Base-by-base conservation (phyloP, 306 rosid genomes). In the Herpetospermum pedunculosum region DNA sequence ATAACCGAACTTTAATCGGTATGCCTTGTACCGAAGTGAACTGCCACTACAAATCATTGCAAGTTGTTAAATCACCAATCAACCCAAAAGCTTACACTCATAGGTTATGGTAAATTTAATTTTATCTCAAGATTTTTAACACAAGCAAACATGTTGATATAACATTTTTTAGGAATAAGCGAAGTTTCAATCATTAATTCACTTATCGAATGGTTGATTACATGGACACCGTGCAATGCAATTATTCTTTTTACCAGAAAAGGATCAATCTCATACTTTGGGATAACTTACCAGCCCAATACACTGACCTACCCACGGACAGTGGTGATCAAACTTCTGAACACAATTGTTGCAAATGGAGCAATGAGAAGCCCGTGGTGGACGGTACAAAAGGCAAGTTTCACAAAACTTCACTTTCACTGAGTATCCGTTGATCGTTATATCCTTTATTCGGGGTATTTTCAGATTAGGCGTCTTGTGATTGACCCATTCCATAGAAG, bases 261-360 rank as follows among this genome's bases (percentile, higher is more conserved):
- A 41, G 53, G 73, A 15, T 68, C 7, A 21, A 40, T 7, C 18
- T 35, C 8, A 41, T 40, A 11, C 12, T 67, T 65, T n/a, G 15
- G 5, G 70, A 76, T 34, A 79, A 83, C 92, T 88, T 81, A 93
- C 98, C 70, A 79, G 64, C 78, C 90, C 98, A 85, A 93, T 90
- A 69, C 98, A 93, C 77, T 93, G 97, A 73, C 98, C 98, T 74
- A 93, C 97, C 98, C 98, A 90, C 18, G 97, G 98, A 82, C 97
- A 93, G 62, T 93, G 98, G 77, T 93, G 98, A 86, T 93, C 98
- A 53, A 93, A 90, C 81, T 93, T 93, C 69, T 88, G 92, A 52
- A 93, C 98, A 75, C 98, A 93, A 64, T 93, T 93, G 78, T 93
- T 90, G 85, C 98, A 93, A 41, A 93, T 81, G 4, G 98, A 90